Percentiles rank a stretch among this genome's conserved stretches.
Conservation (phyloP, 1,284 basidiomycete genomes). For the Agroathelia rolfsii region DNA sequence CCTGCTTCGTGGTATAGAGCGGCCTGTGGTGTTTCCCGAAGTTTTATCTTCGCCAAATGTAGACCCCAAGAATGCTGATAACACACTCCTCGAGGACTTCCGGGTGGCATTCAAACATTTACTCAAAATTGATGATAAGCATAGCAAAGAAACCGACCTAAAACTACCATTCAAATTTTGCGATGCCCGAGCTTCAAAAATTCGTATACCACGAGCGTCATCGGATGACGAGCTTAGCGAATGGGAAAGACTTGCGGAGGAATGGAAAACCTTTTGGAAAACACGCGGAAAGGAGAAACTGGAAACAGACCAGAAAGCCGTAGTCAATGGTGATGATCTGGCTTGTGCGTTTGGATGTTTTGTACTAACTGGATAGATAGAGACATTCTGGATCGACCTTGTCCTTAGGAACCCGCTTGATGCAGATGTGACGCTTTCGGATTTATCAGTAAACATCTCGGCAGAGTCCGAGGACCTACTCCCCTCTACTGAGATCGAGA, state of each 20-base stretch:
- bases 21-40: conserved; percentile 18
- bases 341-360: conserved; percentile 4
- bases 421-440: conserved; percentile 54
- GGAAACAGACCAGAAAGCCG: conserved; percentile 43
- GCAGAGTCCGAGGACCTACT: conserved; percentile 26
- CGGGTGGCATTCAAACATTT: conserved; percentile 65
- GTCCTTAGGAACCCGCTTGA: conserved; percentile 59
- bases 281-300: conserved; percentile 38
- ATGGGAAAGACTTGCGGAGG: conserved; percentile 55
- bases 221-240: conserved; percentile 30
- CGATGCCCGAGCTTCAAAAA: conserved; percentile 36
- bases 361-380: conserved; percentile 24
- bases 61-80: conserved; percentile 32
- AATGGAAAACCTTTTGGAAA: conserved; percentile 55
- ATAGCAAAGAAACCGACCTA: conserved; percentile 31
- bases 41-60: conserved; percentile 12
- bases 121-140: too few species aligned
- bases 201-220: conserved; percentile 44
- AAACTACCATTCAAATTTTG: conserved; percentile 53
- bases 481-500: conserved; percentile 53
- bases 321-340: conserved; percentile 44
- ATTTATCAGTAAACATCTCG: conserved; percentile 38
- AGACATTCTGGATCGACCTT: conserved; percentile 69
- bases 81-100: conserved; percentile 69
- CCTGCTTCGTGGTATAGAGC: conserved; percentile 34